Evolutionary conservation across 2,329 filamentous ascomycete species (phyloP).

Genomic region (Malbranchea cinnamomea): DNA sequence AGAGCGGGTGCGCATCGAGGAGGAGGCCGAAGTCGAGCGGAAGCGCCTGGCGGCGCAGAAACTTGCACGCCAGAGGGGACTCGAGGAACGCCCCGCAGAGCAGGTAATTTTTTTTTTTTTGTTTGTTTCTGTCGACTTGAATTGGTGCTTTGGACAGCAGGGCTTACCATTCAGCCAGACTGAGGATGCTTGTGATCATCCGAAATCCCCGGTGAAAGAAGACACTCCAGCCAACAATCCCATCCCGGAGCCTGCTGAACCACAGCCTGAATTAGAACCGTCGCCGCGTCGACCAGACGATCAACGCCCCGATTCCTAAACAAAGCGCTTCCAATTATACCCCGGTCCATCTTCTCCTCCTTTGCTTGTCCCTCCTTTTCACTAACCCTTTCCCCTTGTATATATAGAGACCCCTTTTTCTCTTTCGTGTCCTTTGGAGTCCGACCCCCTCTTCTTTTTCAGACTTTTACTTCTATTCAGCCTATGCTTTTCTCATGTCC

Average conservation of each 20-base stretch:
- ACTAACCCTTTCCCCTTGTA: background rate
- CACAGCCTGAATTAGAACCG: no score
- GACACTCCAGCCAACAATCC: background rate
- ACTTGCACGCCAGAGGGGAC: constrained; percentile 39
- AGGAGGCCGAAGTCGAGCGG: constrained; percentile 40
- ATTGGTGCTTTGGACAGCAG: no score
- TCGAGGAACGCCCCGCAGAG: constrained; percentile 20
- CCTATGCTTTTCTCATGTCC: no score
- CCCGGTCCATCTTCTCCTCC: background rate
- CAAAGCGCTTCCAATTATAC: background rate
- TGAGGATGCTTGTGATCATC: no score
- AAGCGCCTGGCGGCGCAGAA: constrained; percentile 41
- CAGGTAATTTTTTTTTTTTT: constrained; percentile 20
- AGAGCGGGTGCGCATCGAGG: constrained; percentile 35
- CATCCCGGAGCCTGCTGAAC: background rate
- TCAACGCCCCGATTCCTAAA: background rate
- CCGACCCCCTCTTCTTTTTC: no score
- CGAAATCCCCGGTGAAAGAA: background rate
- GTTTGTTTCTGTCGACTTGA: no score
- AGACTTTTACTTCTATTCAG: no score
- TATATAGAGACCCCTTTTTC: constrained; percentile 1
- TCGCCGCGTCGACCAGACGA: background rate
- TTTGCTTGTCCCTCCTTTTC: background rate
- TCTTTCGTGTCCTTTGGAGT: no score
- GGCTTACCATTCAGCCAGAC: no score